A percentile compares a stretch with the other conserved stretches of the same genome.
Evolutionary conservation across 352 stramenopile species (phyloP).

Genomic region (Albugo candida): DNA sequence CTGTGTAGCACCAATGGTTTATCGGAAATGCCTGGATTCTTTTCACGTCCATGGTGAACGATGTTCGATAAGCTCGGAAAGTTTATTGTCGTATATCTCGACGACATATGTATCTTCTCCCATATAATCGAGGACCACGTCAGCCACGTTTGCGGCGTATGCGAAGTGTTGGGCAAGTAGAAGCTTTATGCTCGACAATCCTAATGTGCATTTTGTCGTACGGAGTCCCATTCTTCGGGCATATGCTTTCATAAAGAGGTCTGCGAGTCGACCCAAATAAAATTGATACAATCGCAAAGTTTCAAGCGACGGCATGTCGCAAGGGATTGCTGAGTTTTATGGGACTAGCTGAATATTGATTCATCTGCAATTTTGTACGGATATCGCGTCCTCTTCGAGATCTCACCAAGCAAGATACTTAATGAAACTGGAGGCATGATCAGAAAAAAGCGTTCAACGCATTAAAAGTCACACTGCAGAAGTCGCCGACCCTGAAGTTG

Average conservation of each 20-base stretch:
- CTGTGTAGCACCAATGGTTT: constrained; percentile 17
- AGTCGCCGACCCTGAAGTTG: constrained; percentile 5
- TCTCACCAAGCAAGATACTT: constrained; percentile 1
- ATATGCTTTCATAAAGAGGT: constrained; percentile 9
- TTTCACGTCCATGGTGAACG: not conserved
- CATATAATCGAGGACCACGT: constrained; percentile 1
- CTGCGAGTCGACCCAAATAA: constrained; percentile 7
- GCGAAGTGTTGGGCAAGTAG: constrained; percentile 7
- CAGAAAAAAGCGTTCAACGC: constrained; percentile 5
- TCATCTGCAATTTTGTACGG: constrained; percentile 7
- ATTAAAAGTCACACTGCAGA: constrained; percentile 3
- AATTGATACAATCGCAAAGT: constrained; percentile 2
- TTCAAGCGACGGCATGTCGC: constrained; percentile 1
- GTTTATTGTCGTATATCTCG: constrained; percentile 4
- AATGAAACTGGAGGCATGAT: constrained; percentile 1
- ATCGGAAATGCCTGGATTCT: constrained; percentile 1
- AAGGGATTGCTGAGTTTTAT: constrained; percentile 11
- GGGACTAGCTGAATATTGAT: constrained; percentile 9
- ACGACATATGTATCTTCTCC: constrained; percentile 9
- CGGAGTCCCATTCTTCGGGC: constrained; percentile 12
- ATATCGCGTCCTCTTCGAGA: constrained; percentile 7
- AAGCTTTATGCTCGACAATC: constrained; percentile 6
- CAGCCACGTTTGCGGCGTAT: not conserved
- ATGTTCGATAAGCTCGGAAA: constrained; percentile 1
- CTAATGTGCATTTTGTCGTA: constrained; percentile 10